Percentiles rank a stretch among this genome's conserved stretches.
Evolutionary conservation across 1,284 basidiomycete species (phyloP).

Genomic region (Naganishia sp.): DNA sequence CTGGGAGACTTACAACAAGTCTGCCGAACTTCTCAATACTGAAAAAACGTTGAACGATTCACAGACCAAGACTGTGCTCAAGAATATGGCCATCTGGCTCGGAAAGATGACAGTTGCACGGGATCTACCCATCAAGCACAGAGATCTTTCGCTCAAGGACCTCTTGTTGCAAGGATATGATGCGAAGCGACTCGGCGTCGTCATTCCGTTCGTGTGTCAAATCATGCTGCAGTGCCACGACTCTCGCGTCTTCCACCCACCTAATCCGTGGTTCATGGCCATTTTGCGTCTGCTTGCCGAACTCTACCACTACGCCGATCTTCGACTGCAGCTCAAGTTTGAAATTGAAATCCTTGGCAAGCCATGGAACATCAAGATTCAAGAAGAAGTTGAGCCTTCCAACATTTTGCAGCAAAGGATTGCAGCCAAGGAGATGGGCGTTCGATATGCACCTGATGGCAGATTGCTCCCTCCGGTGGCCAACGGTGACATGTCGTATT

Average conservation of each 20-base stretch:
- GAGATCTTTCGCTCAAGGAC: conserved; percentile 94
- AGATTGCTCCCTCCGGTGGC: conserved; percentile 40
- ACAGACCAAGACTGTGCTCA: conserved; percentile 81
- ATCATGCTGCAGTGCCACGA: conserved; percentile 86
- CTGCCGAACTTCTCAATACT: conserved; percentile 80
- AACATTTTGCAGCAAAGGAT: conserved; percentile 69
- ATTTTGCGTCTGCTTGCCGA: conserved; percentile 89
- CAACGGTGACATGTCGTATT: conserved; percentile 27
- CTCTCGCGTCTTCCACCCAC: conserved; percentile 89
- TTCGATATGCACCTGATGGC: conserved; percentile 33
- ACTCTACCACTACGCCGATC: conserved; percentile 93
- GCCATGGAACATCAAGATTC: conserved; percentile 79
- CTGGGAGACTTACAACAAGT: conserved; percentile 90
- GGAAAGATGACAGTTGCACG: conserved; percentile 90
- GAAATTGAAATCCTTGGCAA: conserved; percentile 98
- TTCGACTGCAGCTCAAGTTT: conserved; percentile 96
- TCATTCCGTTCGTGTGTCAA: conserved; percentile 98
- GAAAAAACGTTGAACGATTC: conserved; percentile 84
- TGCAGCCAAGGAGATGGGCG: conserved; percentile 40
- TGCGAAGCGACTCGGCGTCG: conserved; percentile 84
- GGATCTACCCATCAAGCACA: conserved; percentile 88
- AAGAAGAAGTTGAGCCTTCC: conserved; percentile 77
- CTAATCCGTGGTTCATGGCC: conserved; percentile 98
- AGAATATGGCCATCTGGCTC: conserved; percentile 95
- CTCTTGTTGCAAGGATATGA: conserved; percentile 94